Conservation (phyloP, 2,329 filamentous ascomycete species). For the Penicillium paneum region DNA sequence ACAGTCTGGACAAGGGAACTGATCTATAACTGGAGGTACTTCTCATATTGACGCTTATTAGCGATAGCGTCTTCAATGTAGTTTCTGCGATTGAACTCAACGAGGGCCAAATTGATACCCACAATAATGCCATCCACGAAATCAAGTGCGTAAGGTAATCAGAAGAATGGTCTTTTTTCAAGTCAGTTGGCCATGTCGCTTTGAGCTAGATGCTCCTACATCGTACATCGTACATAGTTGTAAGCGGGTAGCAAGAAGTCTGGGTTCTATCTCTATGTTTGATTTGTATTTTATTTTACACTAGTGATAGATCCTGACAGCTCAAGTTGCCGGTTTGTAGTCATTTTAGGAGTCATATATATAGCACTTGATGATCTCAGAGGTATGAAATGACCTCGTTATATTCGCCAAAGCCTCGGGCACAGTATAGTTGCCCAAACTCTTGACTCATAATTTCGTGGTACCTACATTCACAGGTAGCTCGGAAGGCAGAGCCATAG, state of each 20-base stretch:
- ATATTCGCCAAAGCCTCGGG: neutral
- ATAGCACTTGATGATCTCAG: too few species aligned
- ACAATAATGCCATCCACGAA: neutral
- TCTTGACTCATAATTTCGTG: slow-evolving; percentile 22
- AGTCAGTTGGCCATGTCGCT: neutral
- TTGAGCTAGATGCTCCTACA: neutral
- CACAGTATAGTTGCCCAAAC: too few species aligned
- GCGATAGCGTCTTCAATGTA: neutral
- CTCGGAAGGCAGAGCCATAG: slow-evolving; percentile 28
- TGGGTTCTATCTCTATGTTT: too few species aligned
- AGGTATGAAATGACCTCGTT: neutral
- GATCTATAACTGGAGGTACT: neutral
- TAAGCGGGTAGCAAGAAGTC: neutral
- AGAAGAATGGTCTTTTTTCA: neutral
- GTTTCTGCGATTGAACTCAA: neutral
- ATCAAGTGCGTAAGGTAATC: too few species aligned
- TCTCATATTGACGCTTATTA: neutral
- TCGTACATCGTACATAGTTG: neutral
- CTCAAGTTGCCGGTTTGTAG: neutral
- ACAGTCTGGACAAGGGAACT: neutral
- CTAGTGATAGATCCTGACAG: neutral
- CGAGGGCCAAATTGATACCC: neutral
- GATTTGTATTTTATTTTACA: too few species aligned
- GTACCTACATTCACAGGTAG: slow-evolving; percentile 4
- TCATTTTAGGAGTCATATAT: too few species aligned